Evolutionary conservation across 495 filamentous ascomycete genomes (phyloP).

Genomic region (Penicillium egyptiacum): DNA sequence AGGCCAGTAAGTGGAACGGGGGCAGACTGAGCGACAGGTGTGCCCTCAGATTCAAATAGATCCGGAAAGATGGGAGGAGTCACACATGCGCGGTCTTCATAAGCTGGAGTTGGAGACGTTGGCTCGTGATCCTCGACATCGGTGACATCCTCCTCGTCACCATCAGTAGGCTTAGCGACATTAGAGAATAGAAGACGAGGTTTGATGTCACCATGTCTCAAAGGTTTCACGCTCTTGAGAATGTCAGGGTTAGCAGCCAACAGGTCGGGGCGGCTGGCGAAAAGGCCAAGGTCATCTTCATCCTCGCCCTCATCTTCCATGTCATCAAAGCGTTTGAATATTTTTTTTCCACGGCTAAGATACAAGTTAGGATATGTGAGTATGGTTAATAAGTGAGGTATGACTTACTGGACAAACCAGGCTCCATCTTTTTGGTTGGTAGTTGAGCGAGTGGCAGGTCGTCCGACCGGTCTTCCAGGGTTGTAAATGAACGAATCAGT

Average conservation of each 20-base stretch:
- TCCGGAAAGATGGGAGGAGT: neutral
- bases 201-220: conserved; percentile 74
- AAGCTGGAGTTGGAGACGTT: neutral
- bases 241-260: conserved; percentile 32
- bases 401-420: conserved; percentile 82
- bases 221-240: conserved; percentile 44
- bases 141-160: conserved; percentile 52
- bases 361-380: conserved; percentile 26
- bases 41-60: neutral
- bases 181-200: conserved; percentile 81
- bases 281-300: conserved; percentile 49
- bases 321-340: conserved; percentile 62
- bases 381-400: neutral
- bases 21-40: neutral
- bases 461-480: conserved; percentile 20
- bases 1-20: neutral
- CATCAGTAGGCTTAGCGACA: conserved; percentile 32
- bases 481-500: conserved; percentile 68
- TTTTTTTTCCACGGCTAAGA: conserved; percentile 81
- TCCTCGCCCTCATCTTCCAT: conserved; percentile 47
- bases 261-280: conserved; percentile 41
- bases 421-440: conserved; percentile 69
- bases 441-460: conserved; percentile 13
- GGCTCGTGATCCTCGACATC: conserved; percentile 60
- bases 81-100: neutral